Base-by-base conservation (phyloP, 2,329 filamentous ascomycete genomes). In the Helotiales sp. region DNA sequence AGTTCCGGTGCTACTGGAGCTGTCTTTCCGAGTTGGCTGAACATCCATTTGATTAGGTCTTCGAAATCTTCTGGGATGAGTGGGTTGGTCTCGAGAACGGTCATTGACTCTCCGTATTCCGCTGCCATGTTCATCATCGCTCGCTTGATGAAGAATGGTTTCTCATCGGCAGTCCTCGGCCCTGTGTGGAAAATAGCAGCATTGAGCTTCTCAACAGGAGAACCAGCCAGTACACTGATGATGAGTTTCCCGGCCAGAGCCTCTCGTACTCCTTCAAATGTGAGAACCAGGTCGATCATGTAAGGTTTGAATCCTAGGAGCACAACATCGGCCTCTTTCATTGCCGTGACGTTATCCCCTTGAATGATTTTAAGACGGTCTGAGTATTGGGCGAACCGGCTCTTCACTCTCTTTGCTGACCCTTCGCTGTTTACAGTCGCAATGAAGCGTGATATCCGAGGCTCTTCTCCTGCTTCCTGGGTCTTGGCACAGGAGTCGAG, bases 81-180 rank as follows among this genome's bases (percentile, higher is more conserved):
- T 8, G 87, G 86, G 13, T 61, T 69, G 15, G 66, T 69, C 43
- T 77, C 74, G 71, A 97, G 90, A 61, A 96, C 88, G 0, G 90
- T 94, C 90, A 96, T 96, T 72, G 87, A 90, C 78, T 96, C 89
- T 45, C 93, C 83, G 65, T 96, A 89, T 60, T 92, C 85, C 24
- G 89, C 89, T 10, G 93, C 93, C 0, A 92, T 93, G 81, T 96
- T 97, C 73, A 92, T 92, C 87, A 96, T 93, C 63, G 91, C 92
- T 43, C 93, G 85, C 15, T 96, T 89, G 61, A 96, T 85, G 47
- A 86, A 83, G 78, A 87, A 90, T 10, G 63, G 43, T 2, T 66
- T 49, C 30, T 60, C 58, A 5, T 62, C 57, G 3, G 11, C 45
- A 2, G 15, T 52, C 30, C 2, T 34, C 3, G 49, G 40, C 1